Evolutionary conservation across 305 asterid species (phyloP), one percentile per base, ranked within the genome.

Genomic region (Petunia hybrid): DNA sequence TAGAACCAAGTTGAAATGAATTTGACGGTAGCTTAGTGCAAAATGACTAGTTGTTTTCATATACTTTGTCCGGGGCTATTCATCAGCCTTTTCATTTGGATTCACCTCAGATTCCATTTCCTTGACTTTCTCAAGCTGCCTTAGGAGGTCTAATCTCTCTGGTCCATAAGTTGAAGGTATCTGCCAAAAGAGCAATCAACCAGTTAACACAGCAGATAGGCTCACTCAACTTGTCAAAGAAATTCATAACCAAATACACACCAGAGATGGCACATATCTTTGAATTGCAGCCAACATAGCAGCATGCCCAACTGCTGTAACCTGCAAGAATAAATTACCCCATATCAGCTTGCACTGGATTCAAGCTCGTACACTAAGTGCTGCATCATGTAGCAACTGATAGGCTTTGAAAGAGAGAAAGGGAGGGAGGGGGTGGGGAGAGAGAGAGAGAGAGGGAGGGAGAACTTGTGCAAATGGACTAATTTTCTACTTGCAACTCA

Each of bases 41-140:
- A 13, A 76, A 43, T 56, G 78, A 61, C 3, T 56, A 38, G 77
- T 55, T 67, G 73, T 56, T 22, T 63, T 22, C 56, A 31, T 73
- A 61, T 75, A 75, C 78, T 78, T 77, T 48, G 59, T 65, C 76
- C 76, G 41, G 79, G 78, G 71, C 73, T 83, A 89, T 74, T 87
- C 92, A 53, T 89, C 95, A 0, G 89, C 81, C 68, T 84, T 82
- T 66, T 92, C 97, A 45, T 22, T 82, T 73, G 87, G 80, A 83
- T 84, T 84, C 46, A 81, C 92, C 79, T 92, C 97, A 35, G 79
- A 89, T 85, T 93, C 97, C 95, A 90, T 86, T 89, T 96, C 97
- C 90, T 90, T 94, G 12, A 96, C 95, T 86, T 96, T 96, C 89
- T 94, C 90, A 78, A 96, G 91, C 91, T 96, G 95, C 95, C 91